Base-by-base conservation (phyloP, 2,329 filamentous ascomycete species). In the Talaromyces albobiverticillius region DNA sequence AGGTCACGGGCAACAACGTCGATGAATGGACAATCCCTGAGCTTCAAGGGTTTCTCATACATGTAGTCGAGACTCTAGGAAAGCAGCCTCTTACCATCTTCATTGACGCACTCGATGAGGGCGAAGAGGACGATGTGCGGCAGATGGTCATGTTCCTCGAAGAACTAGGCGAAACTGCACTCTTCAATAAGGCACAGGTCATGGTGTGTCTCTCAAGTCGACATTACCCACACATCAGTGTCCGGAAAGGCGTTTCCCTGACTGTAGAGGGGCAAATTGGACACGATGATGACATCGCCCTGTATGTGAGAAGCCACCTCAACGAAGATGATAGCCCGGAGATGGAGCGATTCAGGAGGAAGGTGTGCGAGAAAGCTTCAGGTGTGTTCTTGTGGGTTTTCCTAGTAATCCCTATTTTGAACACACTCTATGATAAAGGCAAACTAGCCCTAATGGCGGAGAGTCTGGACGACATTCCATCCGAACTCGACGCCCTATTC, bases 381-480 rank as follows among this genome's bases (percentile, higher is more conserved):
- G 43, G 43, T 10, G 43, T 46, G 13, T 46, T 46, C 26, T 18
- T 46, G 43, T 46, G 43, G 43, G 43, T 46, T 46, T 7, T n/a
- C 22, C 23, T 46, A 29, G 43, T 46, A 29, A 25, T 46, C 10
- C 23, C 43, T 10, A 46, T 46, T 26, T 18, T 46, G 20, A 50
- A 50, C 4, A 26, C 5, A 46, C 23, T 32, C 22, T 46, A 46
- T n/a, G 43, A 46, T 18, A 6, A 46, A 3, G 43, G 43, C 43
- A 6, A 14, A 4, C 16, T 41, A 14, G 38, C 38, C 7, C 7
- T 41, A 23, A 41, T 41, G 38, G 38, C 16, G 16, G 59, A 61
- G 8, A 60, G 58, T 3, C 66, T 79, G 0, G 22, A 51, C 0
- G 60, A 71, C 1, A 64, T 78, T 0, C 77, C 77, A 0, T 48